Evolutionary conservation across 2,329 filamentous ascomycete genomes (phyloP), one percentile per base, ranked within the genome.

Genomic region (Arthrobotrys sphaeroides): DNA sequence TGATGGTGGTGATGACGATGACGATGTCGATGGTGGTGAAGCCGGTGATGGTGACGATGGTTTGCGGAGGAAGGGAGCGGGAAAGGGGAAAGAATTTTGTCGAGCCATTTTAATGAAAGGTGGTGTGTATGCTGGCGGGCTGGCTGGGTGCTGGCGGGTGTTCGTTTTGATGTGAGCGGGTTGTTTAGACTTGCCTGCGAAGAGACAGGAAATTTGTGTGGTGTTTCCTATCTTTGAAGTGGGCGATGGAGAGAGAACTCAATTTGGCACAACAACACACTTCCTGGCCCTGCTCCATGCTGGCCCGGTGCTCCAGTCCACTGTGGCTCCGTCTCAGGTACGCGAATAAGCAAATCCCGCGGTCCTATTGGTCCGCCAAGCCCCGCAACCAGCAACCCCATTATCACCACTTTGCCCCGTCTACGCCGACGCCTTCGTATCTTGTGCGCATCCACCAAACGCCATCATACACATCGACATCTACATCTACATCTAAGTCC

Each of bases 161-260:
- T 57, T 69, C 42, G 57, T 62, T 45, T 10, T 40, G 43, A 65
- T 33, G 47, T 73, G 68, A 73, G 70, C 70, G 70, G 70, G 64
- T 55, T 55, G 51, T 74, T 74, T 74, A 61, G 70, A 74, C 62
- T 74, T 74, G 70, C 70, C 69, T 65, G 69, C 51, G 61, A 59
- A 67, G 47, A 57, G 65, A 57, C 57, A 51, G 65, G 65, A 69
- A 69, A 60, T 69, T 69, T 60, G 65, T 61, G 65, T 69, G 65
- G 65, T 69, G 51, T 61, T 60, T 60, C 53, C 42, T 28, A 49
- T 43, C 65, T 69, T 69, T 60, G 65, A 65, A 73, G 70, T 74
- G 69, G 69, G 61, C 61, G 69, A 66, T 73, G 69, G 26, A 24
- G 51, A 40, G 47, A 43, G 49, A 57, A 59, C 51, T n/a, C 51